Conservation (phyloP, 257 asterid genomes). For the Echium plantagineum region DNA sequence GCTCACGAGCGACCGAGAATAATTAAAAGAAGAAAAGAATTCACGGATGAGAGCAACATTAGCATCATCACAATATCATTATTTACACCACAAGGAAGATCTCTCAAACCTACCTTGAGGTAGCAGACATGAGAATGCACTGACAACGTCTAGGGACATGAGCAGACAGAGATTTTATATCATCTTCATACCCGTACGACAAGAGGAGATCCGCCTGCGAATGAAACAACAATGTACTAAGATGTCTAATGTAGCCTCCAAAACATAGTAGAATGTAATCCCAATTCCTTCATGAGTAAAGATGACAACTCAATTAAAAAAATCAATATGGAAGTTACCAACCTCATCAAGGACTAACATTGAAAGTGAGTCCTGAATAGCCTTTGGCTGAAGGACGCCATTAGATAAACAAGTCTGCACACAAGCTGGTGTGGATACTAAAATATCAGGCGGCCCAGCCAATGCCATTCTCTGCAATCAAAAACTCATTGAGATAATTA, state of each 20-base stretch:
- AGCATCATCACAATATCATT: constrained; percentile 2
- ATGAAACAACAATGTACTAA: constrained; percentile 6
- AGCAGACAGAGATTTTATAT: constrained; percentile 63
- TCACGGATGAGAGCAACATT: not conserved
- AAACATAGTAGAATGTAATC: not conserved
- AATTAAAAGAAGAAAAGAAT: not conserved
- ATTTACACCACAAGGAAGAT: not conserved
- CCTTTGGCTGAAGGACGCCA: constrained; percentile 47
- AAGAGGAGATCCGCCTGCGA: constrained; percentile 93
- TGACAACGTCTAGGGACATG: constrained; percentile 83
- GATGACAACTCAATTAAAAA: too few species aligned
- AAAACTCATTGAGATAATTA: not conserved
- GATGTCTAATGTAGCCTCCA: not conserved
- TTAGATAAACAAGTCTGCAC: constrained; percentile 49
- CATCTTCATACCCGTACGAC: constrained; percentile 87
- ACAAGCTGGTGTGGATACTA: constrained; percentile 89
- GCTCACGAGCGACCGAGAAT: too few species aligned
- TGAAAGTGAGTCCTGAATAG: constrained; percentile 75
- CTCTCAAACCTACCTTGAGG: constrained; percentile 54
- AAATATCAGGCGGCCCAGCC: constrained; percentile 69
- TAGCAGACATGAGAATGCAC: constrained; percentile 97
- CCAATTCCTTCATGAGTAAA: not conserved
- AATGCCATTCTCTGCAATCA: constrained; percentile 56
- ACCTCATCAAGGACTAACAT: constrained; percentile 93
- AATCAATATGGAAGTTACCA: constrained; percentile 7